Conservation (phyloP, 1,284 basidiomycete genomes). For the Trichosporon sp. region DNA sequence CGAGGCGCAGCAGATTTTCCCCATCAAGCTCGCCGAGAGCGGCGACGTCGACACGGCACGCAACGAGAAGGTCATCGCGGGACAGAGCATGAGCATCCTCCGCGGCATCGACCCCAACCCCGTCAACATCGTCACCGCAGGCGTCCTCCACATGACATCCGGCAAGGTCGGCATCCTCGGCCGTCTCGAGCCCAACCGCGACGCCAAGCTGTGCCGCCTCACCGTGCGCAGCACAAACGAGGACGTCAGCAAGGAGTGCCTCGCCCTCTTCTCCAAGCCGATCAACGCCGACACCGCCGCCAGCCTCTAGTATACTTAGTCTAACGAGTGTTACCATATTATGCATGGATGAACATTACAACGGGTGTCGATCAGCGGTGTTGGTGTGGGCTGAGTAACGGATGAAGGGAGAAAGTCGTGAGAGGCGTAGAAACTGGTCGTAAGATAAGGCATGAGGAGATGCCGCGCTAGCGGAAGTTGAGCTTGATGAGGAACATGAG, state of each 20-base stretch:
- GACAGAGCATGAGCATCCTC: slow-evolving; percentile 70
- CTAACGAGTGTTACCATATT: background rate
- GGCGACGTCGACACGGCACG: slow-evolving; percentile 70
- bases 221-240: slow-evolving; percentile 95
- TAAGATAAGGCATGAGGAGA: background rate
- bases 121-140: slow-evolving; percentile 72
- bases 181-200: slow-evolving; percentile 87
- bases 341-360: slow-evolving; percentile 6
- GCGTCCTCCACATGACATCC: slow-evolving; percentile 78
- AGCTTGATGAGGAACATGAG: slow-evolving; percentile 53
- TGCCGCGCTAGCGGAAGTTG: slow-evolving; percentile 32
- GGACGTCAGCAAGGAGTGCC: slow-evolving; percentile 74
- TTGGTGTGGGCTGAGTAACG: too few relatives aligned
- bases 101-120: slow-evolving; percentile 80
- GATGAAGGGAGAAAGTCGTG: background rate
- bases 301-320: background rate
- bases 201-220: slow-evolving; percentile 89
- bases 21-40: slow-evolving; percentile 62
- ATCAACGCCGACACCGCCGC: slow-evolving; percentile 41
- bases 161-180: slow-evolving; percentile 95
- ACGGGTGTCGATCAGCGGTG: background rate
- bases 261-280: slow-evolving; percentile 52
- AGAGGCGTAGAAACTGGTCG: background rate
- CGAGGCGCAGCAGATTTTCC: slow-evolving; percentile 84
- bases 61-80: slow-evolving; percentile 70